phyloP scores from a whole-genome alignment of 768 basidiomycete genomes.

The Tephrocybe sp. region DNA sequence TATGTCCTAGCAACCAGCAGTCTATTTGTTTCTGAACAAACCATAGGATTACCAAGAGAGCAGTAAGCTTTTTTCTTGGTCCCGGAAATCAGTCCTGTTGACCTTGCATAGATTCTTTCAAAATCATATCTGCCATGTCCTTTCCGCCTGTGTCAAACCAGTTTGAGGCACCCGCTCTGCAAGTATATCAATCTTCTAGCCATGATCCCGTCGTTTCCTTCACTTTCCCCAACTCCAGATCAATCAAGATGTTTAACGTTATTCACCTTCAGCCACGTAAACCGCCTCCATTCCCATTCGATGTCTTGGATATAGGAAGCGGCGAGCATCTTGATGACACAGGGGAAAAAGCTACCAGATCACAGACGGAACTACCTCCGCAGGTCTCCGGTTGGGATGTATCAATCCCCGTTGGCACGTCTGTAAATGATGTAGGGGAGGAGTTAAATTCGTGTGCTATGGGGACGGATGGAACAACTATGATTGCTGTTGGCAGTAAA shows the following conservation, averaged over 20 bases:
- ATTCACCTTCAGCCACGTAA: conserved; percentile 43
- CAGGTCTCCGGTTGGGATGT: conserved; percentile 24
- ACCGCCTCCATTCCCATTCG: conserved; percentile 41
- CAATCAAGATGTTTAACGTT: conserved; percentile 46
- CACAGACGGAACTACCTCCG: conserved; percentile 6
- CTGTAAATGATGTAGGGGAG: conserved; percentile 4
- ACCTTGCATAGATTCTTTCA: conserved; percentile 61
- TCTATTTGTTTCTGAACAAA: neutral
- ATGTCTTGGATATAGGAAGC: conserved; percentile 22
- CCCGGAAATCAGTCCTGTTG: neutral
- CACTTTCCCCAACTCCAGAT: conserved; percentile 36
- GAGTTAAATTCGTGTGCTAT: conserved; percentile 41
- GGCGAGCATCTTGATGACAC: conserved; percentile 28
- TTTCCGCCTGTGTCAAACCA: conserved; percentile 39
- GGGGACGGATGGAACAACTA: conserved; percentile 39
- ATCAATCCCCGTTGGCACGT: too few relatives aligned
- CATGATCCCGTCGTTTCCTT: conserved; percentile 57
- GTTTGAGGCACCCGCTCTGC: conserved; percentile 33
- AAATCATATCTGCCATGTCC: conserved; percentile 50
- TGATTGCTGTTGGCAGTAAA: conserved; percentile 40
- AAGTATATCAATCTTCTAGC: conserved; percentile 41
- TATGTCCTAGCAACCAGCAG: conserved; percentile 29
- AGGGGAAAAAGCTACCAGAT: conserved; percentile 1
- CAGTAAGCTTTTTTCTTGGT: conserved; percentile 34
- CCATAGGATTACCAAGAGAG: conserved; percentile 75